Conservation (phyloP, 1,284 basidiomycete genomes). For the Meira nashicola region DNA sequence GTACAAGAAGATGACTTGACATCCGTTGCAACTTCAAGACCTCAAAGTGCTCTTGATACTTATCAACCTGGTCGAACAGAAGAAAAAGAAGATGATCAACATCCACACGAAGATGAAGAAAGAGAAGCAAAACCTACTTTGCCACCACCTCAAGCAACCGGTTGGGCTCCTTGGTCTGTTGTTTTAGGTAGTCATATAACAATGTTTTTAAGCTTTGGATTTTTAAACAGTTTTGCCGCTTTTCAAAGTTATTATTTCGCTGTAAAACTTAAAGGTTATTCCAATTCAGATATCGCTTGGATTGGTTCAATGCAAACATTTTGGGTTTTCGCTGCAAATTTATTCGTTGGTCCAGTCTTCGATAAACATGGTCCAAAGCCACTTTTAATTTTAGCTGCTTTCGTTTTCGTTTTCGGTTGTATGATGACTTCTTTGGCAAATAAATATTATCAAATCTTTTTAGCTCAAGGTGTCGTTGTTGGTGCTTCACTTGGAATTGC, state of each 20-base stretch:
- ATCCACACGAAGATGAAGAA: no score
- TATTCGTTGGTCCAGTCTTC: background rate
- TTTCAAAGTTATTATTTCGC: conserved; percentile 4
- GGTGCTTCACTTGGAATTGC: background rate
- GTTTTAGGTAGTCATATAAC: background rate
- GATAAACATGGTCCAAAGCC: conserved; percentile 3
- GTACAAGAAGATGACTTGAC: no score
- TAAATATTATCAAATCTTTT: background rate
- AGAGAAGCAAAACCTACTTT: no score
- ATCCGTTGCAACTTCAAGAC: no score
- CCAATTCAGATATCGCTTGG: conserved; percentile 3
- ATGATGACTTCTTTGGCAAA: background rate
- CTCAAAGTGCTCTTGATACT: no score
- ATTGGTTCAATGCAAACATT: conserved; percentile 10
- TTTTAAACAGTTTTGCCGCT: conserved; percentile 4
- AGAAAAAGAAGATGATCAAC: no score
- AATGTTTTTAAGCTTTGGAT: conserved; percentile 5
- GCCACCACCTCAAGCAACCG: no score
- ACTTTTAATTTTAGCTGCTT: background rate
- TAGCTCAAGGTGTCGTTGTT: conserved; percentile 5
- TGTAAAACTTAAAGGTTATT: background rate
- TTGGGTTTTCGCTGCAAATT: background rate
- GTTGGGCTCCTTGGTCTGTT: no score
- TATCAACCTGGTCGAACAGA: no score
- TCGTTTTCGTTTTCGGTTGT: background rate